These are phyloP conservation scores for Groenewaldozyma salmanticensis DNA, from an alignment of 805 yeast species.

Conservation along the genomic window DNA sequence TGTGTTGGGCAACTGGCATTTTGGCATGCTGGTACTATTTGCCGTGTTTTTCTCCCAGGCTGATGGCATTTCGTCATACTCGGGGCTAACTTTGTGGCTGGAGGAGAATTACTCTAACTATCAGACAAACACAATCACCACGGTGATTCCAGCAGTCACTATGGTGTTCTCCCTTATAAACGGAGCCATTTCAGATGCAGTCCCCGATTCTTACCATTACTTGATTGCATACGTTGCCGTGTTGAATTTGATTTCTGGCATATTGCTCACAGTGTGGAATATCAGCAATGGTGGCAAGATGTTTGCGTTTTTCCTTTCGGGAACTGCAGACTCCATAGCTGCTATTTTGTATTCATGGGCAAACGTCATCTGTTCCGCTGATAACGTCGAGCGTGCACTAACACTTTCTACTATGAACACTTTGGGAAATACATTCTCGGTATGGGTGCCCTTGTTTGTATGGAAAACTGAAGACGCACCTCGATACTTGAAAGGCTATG, in stretches of 20 bases:
- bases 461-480: slow-evolving; percentile 28
- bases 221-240: slow-evolving; percentile 3
- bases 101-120: slow-evolving; percentile 3
- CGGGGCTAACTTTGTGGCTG: slow-evolving; percentile 6
- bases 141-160: slow-evolving; percentile 6
- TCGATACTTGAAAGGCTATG: slow-evolving; percentile 19
- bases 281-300: slow-evolving; percentile 5
- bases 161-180: slow-evolving; percentile 4
- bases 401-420: slow-evolving; percentile 40
- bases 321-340: slow-evolving; percentile 5
- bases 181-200: slow-evolving; percentile 3
- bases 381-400: slow-evolving; percentile 19
- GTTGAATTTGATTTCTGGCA: slow-evolving; percentile 2
- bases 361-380: slow-evolving; percentile 3
- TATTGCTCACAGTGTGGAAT: slow-evolving; percentile 5
- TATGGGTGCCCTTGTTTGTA: slow-evolving; percentile 38
- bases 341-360: slow-evolving; percentile 6
- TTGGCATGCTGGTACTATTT: slow-evolving; percentile 46
- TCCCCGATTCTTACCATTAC: slow-evolving; percentile 1
- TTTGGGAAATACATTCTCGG: slow-evolving; percentile 42
- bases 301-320: slow-evolving; percentile 5
- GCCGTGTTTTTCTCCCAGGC: slow-evolving; percentile 39
- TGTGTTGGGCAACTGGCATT: slow-evolving; percentile 47
- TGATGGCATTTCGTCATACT: slow-evolving; percentile 3
- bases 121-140: slow-evolving; percentile 3